These are phyloP conservation scores for Staphylotrichum longicolle DNA, from an alignment of 495 filamentous ascomycete genomes.

Conservation along the genomic window DNA sequence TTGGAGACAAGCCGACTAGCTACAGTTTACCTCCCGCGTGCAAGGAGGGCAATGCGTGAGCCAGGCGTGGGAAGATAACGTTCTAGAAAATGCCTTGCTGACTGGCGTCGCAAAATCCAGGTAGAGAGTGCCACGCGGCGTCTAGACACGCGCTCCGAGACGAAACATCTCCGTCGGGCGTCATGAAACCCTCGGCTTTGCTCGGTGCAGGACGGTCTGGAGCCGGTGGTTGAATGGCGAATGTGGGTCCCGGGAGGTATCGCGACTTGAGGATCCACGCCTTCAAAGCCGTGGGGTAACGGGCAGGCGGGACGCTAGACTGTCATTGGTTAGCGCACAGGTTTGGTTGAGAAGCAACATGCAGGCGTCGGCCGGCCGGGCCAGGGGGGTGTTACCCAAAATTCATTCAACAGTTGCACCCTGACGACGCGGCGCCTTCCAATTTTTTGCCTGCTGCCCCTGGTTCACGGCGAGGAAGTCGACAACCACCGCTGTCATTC, in stretches of 20 bases:
- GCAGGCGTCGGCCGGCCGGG: conserved; percentile 23
- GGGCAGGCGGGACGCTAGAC: conserved; percentile 20
- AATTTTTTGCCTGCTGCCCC: conserved; percentile 31
- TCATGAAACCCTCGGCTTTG: conserved; percentile 5
- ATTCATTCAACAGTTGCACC: conserved; percentile 39
- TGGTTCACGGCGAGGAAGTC: conserved; percentile 5
- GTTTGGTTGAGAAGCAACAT: conserved; percentile 38
- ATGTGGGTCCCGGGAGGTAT: conserved; percentile 12
- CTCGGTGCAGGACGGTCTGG: neutral
- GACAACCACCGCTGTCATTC: conserved; percentile 12
- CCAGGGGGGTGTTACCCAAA: conserved; percentile 16
- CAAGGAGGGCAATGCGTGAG: too few species aligned
- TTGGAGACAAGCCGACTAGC: too few species aligned
- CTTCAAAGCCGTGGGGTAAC: conserved; percentile 27
- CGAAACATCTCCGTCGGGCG: too few species aligned
- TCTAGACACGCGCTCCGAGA: too few species aligned
- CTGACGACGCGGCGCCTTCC: conserved; percentile 23
- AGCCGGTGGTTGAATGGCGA: too few species aligned
- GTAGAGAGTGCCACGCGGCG: too few species aligned
- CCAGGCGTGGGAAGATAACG: too few species aligned
- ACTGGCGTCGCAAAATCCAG: too few species aligned
- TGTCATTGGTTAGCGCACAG: conserved; percentile 21
- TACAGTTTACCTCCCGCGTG: too few species aligned
- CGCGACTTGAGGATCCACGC: conserved; percentile 21
- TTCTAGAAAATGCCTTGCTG: too few species aligned